Evolutionary conservation across 495 filamentous ascomycete genomes (phyloP).

Genomic region (Neurospora tetraspora): DNA sequence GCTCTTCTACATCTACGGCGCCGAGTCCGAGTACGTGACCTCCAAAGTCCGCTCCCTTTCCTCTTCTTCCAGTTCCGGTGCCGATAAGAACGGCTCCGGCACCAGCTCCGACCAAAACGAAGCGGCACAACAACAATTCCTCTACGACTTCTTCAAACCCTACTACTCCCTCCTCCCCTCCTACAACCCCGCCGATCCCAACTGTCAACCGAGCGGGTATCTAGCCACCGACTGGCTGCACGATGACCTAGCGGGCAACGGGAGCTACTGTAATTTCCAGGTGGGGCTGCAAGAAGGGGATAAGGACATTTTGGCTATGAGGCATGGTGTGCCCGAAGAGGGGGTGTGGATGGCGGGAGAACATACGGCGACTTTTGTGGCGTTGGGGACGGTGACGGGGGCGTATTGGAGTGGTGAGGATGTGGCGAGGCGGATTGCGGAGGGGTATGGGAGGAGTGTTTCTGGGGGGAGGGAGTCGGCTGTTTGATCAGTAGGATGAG

Average conservation of each 20-base stretch:
- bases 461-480: not conserved
- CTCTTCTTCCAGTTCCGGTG: not conserved
- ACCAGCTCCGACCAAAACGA: slow-evolving; percentile 3
- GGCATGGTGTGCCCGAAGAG: slow-evolving; percentile 56
- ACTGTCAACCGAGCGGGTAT: slow-evolving; percentile 53
- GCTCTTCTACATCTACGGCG: slow-evolving; percentile 84
- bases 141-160: slow-evolving; percentile 55
- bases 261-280: slow-evolving; percentile 89
- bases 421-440: slow-evolving; percentile 54
- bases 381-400: slow-evolving; percentile 76
- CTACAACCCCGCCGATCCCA: slow-evolving; percentile 40
- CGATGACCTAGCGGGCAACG: slow-evolving; percentile 77
- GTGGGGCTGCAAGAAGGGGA: slow-evolving; percentile 62
- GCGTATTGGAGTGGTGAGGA: slow-evolving; percentile 89
- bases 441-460: slow-evolving; percentile 18
- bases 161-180: slow-evolving; percentile 68
- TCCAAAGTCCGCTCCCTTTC: slow-evolving; percentile 28
- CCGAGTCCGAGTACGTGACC: slow-evolving; percentile 39
- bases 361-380: slow-evolving; percentile 85
- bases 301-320: slow-evolving; percentile 62
- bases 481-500: not conserved
- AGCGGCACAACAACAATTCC: slow-evolving; percentile 30
- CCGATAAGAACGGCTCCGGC: not conserved
- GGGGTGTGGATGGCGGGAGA: slow-evolving; percentile 90
- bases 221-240: slow-evolving; percentile 70